Evolutionary conservation across 164 flowering plant species (phyloP).

Genomic region (Brasenia schreberi): DNA sequence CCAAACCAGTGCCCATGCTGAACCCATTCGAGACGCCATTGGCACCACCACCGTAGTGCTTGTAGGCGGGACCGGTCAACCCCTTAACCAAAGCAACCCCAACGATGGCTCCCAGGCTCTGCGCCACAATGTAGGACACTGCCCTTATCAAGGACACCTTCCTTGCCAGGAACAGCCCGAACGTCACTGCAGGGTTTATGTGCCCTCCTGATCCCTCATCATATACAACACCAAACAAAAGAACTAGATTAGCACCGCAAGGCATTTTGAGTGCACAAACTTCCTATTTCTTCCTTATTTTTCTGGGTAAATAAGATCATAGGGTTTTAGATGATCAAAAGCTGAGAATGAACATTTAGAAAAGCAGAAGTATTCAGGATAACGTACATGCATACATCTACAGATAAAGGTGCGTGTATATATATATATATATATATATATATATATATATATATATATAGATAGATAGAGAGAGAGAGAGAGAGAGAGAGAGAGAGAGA

Average conservation of each 20-base stretch:
- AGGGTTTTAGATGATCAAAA: too few species aligned
- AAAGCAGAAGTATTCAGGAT: too few species aligned
- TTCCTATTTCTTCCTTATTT: not conserved
- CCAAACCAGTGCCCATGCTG: constrained; percentile 26
- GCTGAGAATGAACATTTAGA: too few species aligned
- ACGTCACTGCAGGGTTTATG: constrained; percentile 38
- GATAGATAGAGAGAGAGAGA: too few species aligned
- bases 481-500: too few species aligned
- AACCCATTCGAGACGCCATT: constrained; percentile 18
- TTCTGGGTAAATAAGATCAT: not conserved
- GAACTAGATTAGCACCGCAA: not conserved
- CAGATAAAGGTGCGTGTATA: too few species aligned
- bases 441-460: too few species aligned
- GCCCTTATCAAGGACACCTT: constrained; percentile 30
- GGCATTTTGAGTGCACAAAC: not conserved
- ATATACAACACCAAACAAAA: not conserved
- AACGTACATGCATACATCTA: too few species aligned
- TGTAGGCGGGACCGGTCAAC: constrained; percentile 5
- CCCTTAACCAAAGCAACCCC: constrained; percentile 29
- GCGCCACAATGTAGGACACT: constrained; percentile 25
- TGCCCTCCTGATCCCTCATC: constrained; percentile 19
- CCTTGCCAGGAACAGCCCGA: constrained; percentile 31
- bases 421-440: too few species aligned
- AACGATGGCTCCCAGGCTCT: constrained; percentile 33
- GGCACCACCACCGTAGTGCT: constrained; percentile 20